phyloP scores from a whole-genome alignment of 192 early-diverging fungal species.

The Phycomyces blakesleeanus region DNA sequence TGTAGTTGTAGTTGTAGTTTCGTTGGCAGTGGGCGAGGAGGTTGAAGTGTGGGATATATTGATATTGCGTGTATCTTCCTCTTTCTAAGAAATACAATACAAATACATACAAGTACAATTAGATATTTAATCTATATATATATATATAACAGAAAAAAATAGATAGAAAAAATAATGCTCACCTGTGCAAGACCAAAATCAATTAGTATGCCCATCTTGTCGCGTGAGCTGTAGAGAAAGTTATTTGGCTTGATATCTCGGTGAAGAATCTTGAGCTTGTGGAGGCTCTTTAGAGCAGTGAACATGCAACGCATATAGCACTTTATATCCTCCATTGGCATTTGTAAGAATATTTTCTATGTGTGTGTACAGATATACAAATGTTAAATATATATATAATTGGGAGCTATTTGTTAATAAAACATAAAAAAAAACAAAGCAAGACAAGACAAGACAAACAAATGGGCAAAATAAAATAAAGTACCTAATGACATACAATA shows the following conservation, averaged over 20 bases:
- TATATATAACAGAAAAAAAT: no score
- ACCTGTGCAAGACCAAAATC: slow-evolving; percentile 92
- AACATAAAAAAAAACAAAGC: no score
- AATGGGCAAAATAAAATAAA: no score
- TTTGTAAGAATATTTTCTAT: slow-evolving; percentile 62
- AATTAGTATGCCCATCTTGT: slow-evolving; percentile 74
- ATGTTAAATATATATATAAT: no score
- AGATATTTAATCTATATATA: no score
- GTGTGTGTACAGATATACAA: no score
- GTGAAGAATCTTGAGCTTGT: slow-evolving; percentile 73
- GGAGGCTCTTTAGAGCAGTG: slow-evolving; percentile 66
- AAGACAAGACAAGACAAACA: no score
- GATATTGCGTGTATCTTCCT: slow-evolving; percentile 23
- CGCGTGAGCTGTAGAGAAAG: slow-evolving; percentile 78
- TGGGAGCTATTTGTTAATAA: no score
- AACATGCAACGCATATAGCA: slow-evolving; percentile 75
- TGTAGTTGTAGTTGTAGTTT: no score
- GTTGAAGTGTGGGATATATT: no score
- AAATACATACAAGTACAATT: no score
- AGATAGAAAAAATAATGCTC: not conserved
- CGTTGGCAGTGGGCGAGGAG: no score
- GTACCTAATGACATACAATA: not conserved
- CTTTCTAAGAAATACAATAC: slow-evolving; percentile 12
- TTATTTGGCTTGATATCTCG: slow-evolving; percentile 94
- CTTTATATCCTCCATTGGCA: slow-evolving; percentile 67